Evolutionary conservation across 1,284 basidiomycete genomes (phyloP).

Genomic region (Sanguinoderma infundibulare): DNA sequence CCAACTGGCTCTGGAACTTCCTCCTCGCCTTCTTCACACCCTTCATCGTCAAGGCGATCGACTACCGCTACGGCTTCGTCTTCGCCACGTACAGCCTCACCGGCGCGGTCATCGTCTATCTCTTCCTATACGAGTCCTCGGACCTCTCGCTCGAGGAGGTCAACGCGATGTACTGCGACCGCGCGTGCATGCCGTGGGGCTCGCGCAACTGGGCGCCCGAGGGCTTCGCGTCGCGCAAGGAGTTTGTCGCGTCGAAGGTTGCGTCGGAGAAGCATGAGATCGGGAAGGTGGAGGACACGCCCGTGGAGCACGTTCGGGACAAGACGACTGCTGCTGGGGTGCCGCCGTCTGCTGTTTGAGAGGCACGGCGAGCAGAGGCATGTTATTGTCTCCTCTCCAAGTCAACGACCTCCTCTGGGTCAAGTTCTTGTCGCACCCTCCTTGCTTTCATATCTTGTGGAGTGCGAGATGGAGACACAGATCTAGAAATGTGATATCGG

Average conservation of each 20-base stretch:
- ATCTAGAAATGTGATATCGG: too few species aligned
- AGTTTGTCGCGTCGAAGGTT: conserved; percentile 43
- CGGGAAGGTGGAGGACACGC: not conserved
- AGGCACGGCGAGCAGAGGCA: too few species aligned
- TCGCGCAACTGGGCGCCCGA: conserved; percentile 59
- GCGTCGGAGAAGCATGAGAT: conserved; percentile 31
- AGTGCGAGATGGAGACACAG: too few species aligned
- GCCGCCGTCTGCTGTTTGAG: too few species aligned
- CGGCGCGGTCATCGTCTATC: conserved; percentile 68
- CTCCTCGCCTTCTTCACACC: conserved; percentile 78
- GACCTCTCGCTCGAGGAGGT: conserved; percentile 74
- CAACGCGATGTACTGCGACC: conserved; percentile 79
- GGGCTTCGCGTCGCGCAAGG: conserved; percentile 48
- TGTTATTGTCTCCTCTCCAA: too few species aligned
- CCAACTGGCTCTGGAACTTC: conserved; percentile 79
- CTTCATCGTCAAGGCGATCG: conserved; percentile 60
- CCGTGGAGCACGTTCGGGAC: not conserved
- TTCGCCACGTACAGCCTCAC: conserved; percentile 54
- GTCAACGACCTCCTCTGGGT: too few species aligned
- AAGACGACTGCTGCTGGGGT: too few species aligned
- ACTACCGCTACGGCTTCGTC: conserved; percentile 74
- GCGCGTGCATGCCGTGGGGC: conserved; percentile 69
- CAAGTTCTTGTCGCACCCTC: too few species aligned
- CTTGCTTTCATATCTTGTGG: too few species aligned
- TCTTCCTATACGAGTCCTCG: conserved; percentile 81